phyloP scores from a whole-genome alignment of 371 early-diverging fungal genomes.

The Mucor lusitanicus region DNA sequence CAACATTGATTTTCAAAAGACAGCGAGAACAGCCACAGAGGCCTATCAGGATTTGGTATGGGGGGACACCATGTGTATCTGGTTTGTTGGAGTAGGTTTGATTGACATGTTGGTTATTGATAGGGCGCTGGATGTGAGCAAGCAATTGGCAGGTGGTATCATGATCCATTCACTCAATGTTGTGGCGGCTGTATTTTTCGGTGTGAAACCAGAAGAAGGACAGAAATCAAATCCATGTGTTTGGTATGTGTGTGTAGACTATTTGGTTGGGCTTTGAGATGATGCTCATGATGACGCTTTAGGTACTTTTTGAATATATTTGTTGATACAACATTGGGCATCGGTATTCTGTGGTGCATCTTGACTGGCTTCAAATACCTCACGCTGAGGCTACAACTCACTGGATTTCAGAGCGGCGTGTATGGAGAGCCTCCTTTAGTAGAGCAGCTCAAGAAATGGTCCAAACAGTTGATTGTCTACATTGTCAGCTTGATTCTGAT shows the following conservation, averaged over 20 bases:
- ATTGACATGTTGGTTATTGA: neutral
- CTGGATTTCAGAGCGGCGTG: constrained; percentile 62
- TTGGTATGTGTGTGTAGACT: constrained; percentile 44
- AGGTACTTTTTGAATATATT: constrained; percentile 78
- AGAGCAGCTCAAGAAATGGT: constrained; percentile 54
- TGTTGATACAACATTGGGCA: constrained; percentile 70
- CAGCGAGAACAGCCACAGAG: constrained; percentile 63
- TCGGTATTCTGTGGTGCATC: constrained; percentile 61
- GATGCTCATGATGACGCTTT: neutral
- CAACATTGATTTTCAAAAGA: constrained; percentile 65
- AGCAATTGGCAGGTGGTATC: constrained; percentile 66
- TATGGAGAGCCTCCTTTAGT: constrained; percentile 64
- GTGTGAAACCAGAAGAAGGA: constrained; percentile 49
- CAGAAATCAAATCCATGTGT: constrained; percentile 64
- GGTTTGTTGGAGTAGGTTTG: too few species aligned
- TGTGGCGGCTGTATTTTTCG: constrained; percentile 59
- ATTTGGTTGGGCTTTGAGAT: too few species aligned
- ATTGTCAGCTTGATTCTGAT: constrained; percentile 56
- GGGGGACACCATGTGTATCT: neutral
- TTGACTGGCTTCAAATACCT: constrained; percentile 49
- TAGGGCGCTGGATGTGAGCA: constrained; percentile 68
- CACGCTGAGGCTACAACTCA: constrained; percentile 26
- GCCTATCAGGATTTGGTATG: constrained; percentile 63
- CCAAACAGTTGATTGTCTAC: constrained; percentile 61
- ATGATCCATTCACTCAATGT: constrained; percentile 67